Conservation (phyloP, 2,329 filamentous ascomycete genomes). For the Daldinia sp. region DNA sequence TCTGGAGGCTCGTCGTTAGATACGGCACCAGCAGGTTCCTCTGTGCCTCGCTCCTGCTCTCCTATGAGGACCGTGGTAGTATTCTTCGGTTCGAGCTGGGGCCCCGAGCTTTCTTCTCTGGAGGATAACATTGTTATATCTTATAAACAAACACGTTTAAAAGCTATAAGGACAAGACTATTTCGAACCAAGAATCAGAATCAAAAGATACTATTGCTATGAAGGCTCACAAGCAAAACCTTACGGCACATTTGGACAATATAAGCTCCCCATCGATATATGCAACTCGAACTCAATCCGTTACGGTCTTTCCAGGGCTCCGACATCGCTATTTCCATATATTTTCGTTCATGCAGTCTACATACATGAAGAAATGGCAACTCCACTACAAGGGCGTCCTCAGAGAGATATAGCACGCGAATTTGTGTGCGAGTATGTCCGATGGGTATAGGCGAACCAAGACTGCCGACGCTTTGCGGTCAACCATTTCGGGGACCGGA, state of each 20-base stretch:
- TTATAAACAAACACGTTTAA: neutral
- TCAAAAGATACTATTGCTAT: neutral
- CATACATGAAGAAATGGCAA: constrained; percentile 1
- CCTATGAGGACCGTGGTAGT: neutral
- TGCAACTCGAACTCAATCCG: constrained; percentile 22
- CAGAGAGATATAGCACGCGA: constrained; percentile 3
- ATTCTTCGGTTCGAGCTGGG: neutral
- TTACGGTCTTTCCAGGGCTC: constrained; percentile 1
- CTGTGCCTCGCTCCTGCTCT: neutral
- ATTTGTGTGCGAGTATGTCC: constrained; percentile 1
- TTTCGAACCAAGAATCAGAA: too few relatives aligned
- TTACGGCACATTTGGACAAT: constrained; percentile 3
- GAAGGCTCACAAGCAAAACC: neutral
- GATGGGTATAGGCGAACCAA: constrained; percentile 1
- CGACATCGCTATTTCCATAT: constrained; percentile 24
- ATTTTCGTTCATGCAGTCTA: constrained; percentile 10
- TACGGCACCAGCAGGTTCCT: neutral
- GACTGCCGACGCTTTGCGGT: constrained; percentile 3
- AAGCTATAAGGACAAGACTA: neutral
- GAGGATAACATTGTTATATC: neutral
- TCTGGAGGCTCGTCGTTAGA: constrained; percentile 30
- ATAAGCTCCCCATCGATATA: constrained; percentile 1
- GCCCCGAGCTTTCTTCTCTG: constrained; percentile 1
- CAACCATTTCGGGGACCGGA: constrained; percentile 22
- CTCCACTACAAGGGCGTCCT: constrained; percentile 10